Conservation (phyloP, 2,329 filamentous ascomycete species). For the Penicillium fuscoglaucum region DNA sequence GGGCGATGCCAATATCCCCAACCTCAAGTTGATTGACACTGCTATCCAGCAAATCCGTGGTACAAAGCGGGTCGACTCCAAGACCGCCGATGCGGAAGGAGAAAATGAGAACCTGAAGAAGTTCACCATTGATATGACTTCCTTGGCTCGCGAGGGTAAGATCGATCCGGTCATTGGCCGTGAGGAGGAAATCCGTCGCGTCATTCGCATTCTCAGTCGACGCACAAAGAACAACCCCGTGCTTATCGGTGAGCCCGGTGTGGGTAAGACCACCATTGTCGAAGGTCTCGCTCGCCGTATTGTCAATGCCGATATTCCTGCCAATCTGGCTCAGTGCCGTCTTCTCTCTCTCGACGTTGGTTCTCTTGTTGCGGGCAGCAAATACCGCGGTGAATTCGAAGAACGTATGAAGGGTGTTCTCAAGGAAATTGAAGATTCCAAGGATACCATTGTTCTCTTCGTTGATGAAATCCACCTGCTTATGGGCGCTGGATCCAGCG, state of each 20-base stretch:
- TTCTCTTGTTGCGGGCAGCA: conserved; percentile 92
- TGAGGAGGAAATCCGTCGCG: conserved; percentile 91
- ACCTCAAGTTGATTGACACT: conserved; percentile 83
- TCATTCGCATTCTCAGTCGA: conserved; percentile 86
- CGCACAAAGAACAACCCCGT: conserved; percentile 99
- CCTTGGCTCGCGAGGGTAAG: conserved; percentile 94
- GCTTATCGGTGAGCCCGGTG: conserved; percentile 95
- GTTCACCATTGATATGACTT: conserved; percentile 98
- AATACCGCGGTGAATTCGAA: conserved; percentile 97
- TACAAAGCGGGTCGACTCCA: conserved; percentile 90
- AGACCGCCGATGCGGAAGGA: conserved; percentile 86
- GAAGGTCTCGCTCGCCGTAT: conserved; percentile 95
- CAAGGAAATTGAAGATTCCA: conserved; percentile 92
- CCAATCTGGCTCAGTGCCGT: conserved; percentile 90
- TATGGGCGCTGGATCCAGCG: conserved; percentile 93
- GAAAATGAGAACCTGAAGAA: conserved; percentile 96
- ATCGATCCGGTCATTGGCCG: conserved; percentile 96
- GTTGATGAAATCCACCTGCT: conserved; percentile 98
- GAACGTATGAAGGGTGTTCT: conserved; percentile 99
- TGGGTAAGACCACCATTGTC: conserved; percentile 97
- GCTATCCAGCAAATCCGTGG: conserved; percentile 91
- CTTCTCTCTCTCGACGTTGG: conserved; percentile 94
- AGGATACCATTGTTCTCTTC: conserved; percentile 96
- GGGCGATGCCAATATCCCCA: conserved; percentile 86
- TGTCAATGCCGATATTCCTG: conserved; percentile 93